Conservation (phyloP, 2,329 filamentous ascomycete genomes). For the Aspergillus tanneri region DNA sequence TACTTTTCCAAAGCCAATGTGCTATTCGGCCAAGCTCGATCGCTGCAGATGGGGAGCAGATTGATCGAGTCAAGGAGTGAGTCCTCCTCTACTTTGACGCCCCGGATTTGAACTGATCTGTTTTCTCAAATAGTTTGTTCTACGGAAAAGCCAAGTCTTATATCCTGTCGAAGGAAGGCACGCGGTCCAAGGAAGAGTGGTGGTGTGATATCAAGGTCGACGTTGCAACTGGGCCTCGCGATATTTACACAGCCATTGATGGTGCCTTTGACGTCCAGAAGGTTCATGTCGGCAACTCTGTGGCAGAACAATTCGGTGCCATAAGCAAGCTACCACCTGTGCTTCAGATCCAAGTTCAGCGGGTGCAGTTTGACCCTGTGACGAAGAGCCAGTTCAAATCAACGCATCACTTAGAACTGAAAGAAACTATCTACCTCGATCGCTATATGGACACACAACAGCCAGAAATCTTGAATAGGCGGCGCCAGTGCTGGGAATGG, state of each 20-base stretch:
- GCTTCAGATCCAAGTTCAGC: slow-evolving; percentile 84
- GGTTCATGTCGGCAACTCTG: slow-evolving; percentile 63
- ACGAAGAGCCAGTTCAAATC: slow-evolving; percentile 66
- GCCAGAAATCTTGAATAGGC: slow-evolving; percentile 61
- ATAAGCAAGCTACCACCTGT: slow-evolving; percentile 78
- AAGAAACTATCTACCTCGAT: slow-evolving; percentile 80
- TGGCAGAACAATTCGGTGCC: slow-evolving; percentile 65
- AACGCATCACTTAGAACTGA: slow-evolving; percentile 73
- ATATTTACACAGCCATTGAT: slow-evolving; percentile 81
- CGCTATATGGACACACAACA: slow-evolving; percentile 71
- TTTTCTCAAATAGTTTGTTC: slow-evolving; percentile 45
- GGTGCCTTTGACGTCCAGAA: slow-evolving; percentile 79
- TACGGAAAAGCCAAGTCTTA: slow-evolving; percentile 50
- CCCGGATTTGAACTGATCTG: background rate
- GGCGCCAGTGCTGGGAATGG: slow-evolving; percentile 72
- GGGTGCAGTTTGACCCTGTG: slow-evolving; percentile 69
- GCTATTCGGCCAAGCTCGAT: slow-evolving; percentile 72
- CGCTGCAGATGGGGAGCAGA: slow-evolving; percentile 70
- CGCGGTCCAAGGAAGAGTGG: slow-evolving; percentile 54
- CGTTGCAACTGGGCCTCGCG: slow-evolving; percentile 57
- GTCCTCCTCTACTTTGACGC: slow-evolving; percentile 23
- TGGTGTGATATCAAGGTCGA: slow-evolving; percentile 65
- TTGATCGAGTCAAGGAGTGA: slow-evolving; percentile 72
- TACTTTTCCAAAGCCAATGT: slow-evolving; percentile 85
- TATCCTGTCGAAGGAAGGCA: slow-evolving; percentile 47